Percentiles rank a stretch among this genome's conserved stretches.
phyloP scores from a whole-genome alignment of 179 eudicot genomes.

The Carnegiea gigantea region DNA sequence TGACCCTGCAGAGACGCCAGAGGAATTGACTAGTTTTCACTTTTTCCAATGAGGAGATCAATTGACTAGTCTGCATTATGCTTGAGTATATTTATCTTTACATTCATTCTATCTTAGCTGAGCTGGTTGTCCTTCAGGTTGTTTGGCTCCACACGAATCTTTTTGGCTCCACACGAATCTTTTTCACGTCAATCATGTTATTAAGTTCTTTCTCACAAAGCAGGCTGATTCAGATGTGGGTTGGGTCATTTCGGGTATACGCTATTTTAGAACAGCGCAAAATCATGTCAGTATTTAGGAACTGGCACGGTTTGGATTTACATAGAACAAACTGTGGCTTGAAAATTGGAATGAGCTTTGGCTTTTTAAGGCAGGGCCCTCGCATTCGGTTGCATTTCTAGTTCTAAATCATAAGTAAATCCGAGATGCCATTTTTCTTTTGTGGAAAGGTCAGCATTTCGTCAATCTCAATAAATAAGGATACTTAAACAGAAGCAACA shows the following conservation, averaged over 20 bases:
- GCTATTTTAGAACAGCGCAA: neutral
- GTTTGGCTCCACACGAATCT: neutral
- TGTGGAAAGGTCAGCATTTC: neutral
- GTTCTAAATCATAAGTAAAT: constrained; percentile 1
- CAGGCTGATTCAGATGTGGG: neutral
- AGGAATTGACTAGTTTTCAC: neutral
- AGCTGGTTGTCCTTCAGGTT: neutral
- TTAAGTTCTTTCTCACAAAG: neutral
- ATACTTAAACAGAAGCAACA: neutral
- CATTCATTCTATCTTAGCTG: neutral
- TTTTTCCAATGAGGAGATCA: too few relatives aligned
- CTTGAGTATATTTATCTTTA: too few relatives aligned
- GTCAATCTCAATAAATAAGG: neutral
- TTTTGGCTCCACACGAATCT: neutral
- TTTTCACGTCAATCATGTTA: neutral
- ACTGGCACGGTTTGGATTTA: neutral
- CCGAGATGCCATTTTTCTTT: neutral
- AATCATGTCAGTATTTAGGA: neutral
- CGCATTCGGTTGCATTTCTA: neutral
- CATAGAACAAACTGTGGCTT: too few relatives aligned
- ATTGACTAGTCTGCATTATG: too few relatives aligned
- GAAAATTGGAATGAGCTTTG: neutral
- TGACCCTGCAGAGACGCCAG: constrained; percentile 59
- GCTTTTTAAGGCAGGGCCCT: neutral
- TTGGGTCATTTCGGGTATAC: neutral